phyloP scores from a whole-genome alignment of 345 rosid genomes.

The Ceriops zippeliana region DNA sequence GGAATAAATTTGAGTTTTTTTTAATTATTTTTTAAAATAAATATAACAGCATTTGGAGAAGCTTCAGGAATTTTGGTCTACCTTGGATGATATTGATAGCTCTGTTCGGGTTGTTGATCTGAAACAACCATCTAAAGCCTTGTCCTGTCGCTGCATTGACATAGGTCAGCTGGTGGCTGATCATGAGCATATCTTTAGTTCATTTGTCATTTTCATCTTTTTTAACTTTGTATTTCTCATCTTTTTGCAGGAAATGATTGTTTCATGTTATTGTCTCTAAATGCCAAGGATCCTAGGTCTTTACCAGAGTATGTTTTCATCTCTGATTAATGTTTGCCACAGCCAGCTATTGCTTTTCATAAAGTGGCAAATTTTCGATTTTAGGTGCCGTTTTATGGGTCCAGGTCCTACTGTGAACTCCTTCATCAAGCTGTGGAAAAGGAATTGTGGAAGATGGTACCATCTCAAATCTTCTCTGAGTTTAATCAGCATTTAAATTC shows the following conservation, averaged over 20 bases:
- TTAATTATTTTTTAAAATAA: neutral
- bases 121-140: slow-evolving; percentile 45
- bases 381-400: slow-evolving; percentile 70
- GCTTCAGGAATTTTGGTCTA: slow-evolving; percentile 71
- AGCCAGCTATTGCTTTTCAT: slow-evolving; percentile 9
- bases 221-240: neutral
- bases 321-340: slow-evolving; percentile 10
- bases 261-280: slow-evolving; percentile 45
- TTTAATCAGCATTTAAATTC: slow-evolving; percentile 9
- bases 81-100: slow-evolving; percentile 69
- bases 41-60: slow-evolving; percentile 54
- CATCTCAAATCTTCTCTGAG: slow-evolving; percentile 5
- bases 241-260: slow-evolving; percentile 51
- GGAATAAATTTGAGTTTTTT: neutral
- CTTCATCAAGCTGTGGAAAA: slow-evolving; percentile 51
- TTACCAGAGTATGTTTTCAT: slow-evolving; percentile 65
- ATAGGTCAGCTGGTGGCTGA: slow-evolving; percentile 40
- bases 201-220: neutral
- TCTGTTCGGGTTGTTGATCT: slow-evolving; percentile 52
- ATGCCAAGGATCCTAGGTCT: slow-evolving; percentile 52
- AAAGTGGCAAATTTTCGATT: slow-evolving; percentile 13
- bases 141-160: slow-evolving; percentile 35
- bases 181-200: neutral
- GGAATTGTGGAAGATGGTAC: slow-evolving; percentile 60
- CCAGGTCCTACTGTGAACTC: slow-evolving; percentile 32